phyloP scores from a whole-genome alignment of 192 early-diverging fungal genomes.

The Umbelopsis ramanniana region DNA sequence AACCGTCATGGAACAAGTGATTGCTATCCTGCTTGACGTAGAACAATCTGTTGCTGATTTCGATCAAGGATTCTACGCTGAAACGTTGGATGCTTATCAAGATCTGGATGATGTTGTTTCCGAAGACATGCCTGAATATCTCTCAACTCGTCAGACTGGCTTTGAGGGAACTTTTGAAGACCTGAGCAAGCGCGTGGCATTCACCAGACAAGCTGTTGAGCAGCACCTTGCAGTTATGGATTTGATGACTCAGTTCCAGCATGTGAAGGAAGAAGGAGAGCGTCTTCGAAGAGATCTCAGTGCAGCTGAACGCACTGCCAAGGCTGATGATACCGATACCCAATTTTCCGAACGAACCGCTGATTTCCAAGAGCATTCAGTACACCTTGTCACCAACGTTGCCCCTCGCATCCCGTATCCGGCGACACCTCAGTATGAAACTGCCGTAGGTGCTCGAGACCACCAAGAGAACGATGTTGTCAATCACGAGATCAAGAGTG shows the following conservation, averaged over 20 bases:
- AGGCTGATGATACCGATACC: conserved; percentile 23
- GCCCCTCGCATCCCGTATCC: conserved; percentile 35
- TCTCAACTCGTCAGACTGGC: conserved; percentile 38
- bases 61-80: conserved; percentile 38
- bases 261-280: conserved; percentile 31
- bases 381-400: conserved; percentile 31
- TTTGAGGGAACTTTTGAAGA: conserved; percentile 44
- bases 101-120: conserved; percentile 44
- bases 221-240: conserved; percentile 43
- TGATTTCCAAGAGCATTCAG: conserved; percentile 30
- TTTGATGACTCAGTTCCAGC: conserved; percentile 34
- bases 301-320: conserved; percentile 27
- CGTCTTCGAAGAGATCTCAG: conserved; percentile 26
- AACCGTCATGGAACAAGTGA: conserved; percentile 20
- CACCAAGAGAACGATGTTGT: conserved; percentile 32
- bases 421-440: conserved; percentile 22
- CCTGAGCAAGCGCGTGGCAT: conserved; percentile 33
- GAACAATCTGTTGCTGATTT: conserved; percentile 31
- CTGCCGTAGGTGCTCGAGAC: conserved; percentile 29
- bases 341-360: conserved; percentile 23
- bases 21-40: conserved; percentile 27
- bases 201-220: conserved; percentile 43
- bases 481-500: conserved; percentile 33
- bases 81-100: conserved; percentile 41
- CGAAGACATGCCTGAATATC: conserved; percentile 37